Evolutionary conservation across 805 yeast species (phyloP).

Genomic region (Saccharomycopsis malanga): DNA sequence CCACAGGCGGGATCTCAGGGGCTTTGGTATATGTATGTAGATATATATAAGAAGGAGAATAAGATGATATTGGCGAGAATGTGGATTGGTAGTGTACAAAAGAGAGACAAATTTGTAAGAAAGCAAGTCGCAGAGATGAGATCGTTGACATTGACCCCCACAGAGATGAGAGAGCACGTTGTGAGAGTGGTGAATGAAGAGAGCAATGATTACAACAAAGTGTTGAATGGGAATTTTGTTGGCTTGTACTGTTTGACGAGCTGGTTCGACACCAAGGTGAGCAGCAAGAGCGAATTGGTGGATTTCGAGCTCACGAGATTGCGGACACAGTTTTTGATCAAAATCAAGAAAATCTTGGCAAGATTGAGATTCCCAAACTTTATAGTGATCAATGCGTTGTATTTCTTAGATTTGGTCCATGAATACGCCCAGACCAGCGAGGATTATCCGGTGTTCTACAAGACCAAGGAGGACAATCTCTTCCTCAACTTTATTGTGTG

Average conservation of each 20-base stretch:
- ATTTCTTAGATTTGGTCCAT: slow-evolving; percentile 20
- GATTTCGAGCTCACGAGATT: slow-evolving; percentile 19
- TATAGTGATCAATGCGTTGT: slow-evolving; percentile 19
- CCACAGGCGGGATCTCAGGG: too few species aligned
- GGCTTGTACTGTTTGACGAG: slow-evolving; percentile 19
- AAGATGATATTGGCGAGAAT: too few species aligned
- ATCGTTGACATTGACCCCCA: slow-evolving; percentile 16
- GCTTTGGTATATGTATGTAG: too few species aligned
- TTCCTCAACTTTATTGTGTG: slow-evolving; percentile 21
- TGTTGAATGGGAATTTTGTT: slow-evolving; percentile 21
- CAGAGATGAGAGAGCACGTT: slow-evolving; percentile 13
- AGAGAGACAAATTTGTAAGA: too few species aligned
- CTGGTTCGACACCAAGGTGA: slow-evolving; percentile 18
- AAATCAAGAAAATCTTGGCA: slow-evolving; percentile 20
- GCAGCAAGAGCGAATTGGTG: slow-evolving; percentile 7
- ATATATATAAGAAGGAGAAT: too few species aligned
- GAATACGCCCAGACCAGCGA: slow-evolving; percentile 14
- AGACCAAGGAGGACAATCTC: slow-evolving; percentile 21
- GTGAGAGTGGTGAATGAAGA: slow-evolving; percentile 18
- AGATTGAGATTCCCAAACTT: slow-evolving; percentile 21
- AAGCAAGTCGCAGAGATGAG: too few species aligned
- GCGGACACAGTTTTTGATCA: slow-evolving; percentile 20
- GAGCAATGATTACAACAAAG: slow-evolving; percentile 19
- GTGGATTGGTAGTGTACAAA: too few species aligned
- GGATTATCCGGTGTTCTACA: slow-evolving; percentile 19